A percentile compares a stretch with the other conserved stretches of the same genome.
These are phyloP conservation scores for Gynostemma pentaphyllum DNA, from an alignment of 306 rosid species.

Conservation along the genomic window DNA sequence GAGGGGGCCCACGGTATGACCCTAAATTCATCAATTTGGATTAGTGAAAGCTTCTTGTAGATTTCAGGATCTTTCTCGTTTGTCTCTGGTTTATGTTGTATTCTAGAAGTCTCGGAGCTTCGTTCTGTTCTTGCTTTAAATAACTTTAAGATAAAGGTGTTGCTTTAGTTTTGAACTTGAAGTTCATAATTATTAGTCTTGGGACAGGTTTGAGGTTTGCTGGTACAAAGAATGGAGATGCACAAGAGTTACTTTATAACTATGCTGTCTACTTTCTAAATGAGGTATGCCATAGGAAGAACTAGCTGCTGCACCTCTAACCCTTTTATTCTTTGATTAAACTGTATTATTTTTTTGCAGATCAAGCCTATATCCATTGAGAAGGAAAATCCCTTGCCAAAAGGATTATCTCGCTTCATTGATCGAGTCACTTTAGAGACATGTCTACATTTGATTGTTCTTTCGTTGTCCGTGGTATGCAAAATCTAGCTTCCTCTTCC, in stretches of 20 bases:
- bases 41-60: neutral
- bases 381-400: constrained; percentile 53
- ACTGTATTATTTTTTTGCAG: constrained; percentile 24
- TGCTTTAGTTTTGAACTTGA: constrained; percentile 10
- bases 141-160: neutral
- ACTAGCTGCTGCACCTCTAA: constrained; percentile 14
- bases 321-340: constrained; percentile 15
- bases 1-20: no score
- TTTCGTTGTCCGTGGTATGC: constrained; percentile 83
- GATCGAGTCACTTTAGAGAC: constrained; percentile 89
- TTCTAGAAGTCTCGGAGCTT: neutral
- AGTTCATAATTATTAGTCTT: constrained; percentile 10
- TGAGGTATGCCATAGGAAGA: constrained; percentile 53
- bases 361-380: constrained; percentile 65
- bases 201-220: constrained; percentile 78
- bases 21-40: no score
- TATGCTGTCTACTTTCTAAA: constrained; percentile 75
- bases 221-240: constrained; percentile 77
- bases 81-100: neutral
- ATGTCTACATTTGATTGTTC: constrained; percentile 84
- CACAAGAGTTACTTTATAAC: constrained; percentile 74
- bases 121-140: neutral
- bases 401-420: constrained; percentile 72
- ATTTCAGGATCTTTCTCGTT: neutral
- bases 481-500: constrained; percentile 10